phyloP scores from a whole-genome alignment of 495 filamentous ascomycete species.

The Penicillium egyptiacum region DNA sequence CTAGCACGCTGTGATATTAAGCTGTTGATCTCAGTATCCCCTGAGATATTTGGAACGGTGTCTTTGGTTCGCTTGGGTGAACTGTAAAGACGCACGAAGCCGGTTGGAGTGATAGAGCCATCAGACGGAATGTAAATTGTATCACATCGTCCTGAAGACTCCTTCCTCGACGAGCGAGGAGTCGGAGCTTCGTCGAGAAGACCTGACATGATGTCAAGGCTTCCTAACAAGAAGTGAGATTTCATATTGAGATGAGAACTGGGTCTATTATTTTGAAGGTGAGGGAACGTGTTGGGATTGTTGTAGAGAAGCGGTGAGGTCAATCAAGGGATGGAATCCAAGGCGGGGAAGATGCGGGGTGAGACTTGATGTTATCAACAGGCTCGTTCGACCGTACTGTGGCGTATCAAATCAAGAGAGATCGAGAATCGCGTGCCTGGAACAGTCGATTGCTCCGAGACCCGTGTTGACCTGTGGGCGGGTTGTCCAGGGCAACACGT shows the following conservation, averaged over 20 bases:
- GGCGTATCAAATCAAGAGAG: background rate
- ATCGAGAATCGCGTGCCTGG: constrained; percentile 2
- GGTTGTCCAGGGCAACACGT: constrained; percentile 27
- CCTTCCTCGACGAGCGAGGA: constrained; percentile 31
- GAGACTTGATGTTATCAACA: background rate
- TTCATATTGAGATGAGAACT: constrained; percentile 7
- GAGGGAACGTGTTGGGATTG: background rate
- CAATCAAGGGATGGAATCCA: constrained; percentile 11
- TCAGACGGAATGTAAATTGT: constrained; percentile 46
- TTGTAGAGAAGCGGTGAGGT: constrained; percentile 14
- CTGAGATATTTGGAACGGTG: background rate
- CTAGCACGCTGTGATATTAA: constrained; percentile 31
- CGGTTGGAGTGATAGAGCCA: constrained; percentile 40
- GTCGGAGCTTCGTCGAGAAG: constrained; percentile 28
- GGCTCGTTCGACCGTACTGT: background rate
- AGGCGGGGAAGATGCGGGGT: constrained; percentile 6
- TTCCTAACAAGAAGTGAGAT: background rate
- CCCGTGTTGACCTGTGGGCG: constrained; percentile 16
- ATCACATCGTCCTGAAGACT: constrained; percentile 29
- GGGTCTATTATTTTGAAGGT: background rate
- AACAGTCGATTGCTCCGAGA: background rate
- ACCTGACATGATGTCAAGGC: constrained; percentile 27
- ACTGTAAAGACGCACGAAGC: constrained; percentile 46
- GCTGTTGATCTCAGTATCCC: constrained; percentile 26
- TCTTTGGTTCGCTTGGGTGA: constrained; percentile 26